phyloP scores from a whole-genome alignment of 371 early-diverging fungal genomes.

The Blakeslea trispora region DNA sequence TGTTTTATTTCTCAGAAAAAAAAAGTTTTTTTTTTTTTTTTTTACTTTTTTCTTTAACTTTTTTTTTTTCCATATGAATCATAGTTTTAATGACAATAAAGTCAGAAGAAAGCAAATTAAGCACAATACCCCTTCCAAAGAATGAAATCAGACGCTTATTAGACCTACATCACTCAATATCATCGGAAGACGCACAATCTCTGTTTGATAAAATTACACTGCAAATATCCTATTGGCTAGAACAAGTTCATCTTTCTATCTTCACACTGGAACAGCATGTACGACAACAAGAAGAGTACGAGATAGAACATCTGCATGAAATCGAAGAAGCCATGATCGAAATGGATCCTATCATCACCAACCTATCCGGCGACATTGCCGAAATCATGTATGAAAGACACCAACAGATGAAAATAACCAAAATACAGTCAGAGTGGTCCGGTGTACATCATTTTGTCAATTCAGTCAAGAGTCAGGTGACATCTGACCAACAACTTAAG shows the following conservation, averaged over 20 bases:
- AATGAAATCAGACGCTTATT: conserved; percentile 33
- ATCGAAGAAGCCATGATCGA: conserved; percentile 48
- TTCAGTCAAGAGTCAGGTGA: conserved; percentile 37
- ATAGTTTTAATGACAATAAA: not conserved
- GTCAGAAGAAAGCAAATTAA: not conserved
- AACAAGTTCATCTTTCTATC: conserved; percentile 55
- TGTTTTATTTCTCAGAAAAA: no score
- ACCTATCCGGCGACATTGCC: conserved; percentile 49
- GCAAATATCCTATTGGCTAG: conserved; percentile 50
- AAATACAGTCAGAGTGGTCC: conserved; percentile 53
- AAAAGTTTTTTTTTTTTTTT: no score
- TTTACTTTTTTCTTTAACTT: not conserved
- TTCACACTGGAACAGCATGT: conserved; percentile 54
- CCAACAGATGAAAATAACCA: conserved; percentile 29
- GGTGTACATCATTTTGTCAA: conserved; percentile 44
- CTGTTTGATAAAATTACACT: conserved; percentile 35
- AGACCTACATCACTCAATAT: conserved; percentile 38
- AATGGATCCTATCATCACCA: conserved; percentile 52
- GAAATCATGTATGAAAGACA: conserved; percentile 38
- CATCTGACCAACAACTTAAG: conserved; percentile 22
- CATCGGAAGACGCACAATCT: conserved; percentile 37
- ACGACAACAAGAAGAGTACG: conserved; percentile 28
- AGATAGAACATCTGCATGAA: conserved; percentile 5
- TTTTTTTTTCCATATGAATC: not conserved
- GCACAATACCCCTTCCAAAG: conserved; percentile 27